Evolutionary conservation across 2,329 filamentous ascomycete genomes (phyloP).

Genomic region (Ophiostoma sp.): DNA sequence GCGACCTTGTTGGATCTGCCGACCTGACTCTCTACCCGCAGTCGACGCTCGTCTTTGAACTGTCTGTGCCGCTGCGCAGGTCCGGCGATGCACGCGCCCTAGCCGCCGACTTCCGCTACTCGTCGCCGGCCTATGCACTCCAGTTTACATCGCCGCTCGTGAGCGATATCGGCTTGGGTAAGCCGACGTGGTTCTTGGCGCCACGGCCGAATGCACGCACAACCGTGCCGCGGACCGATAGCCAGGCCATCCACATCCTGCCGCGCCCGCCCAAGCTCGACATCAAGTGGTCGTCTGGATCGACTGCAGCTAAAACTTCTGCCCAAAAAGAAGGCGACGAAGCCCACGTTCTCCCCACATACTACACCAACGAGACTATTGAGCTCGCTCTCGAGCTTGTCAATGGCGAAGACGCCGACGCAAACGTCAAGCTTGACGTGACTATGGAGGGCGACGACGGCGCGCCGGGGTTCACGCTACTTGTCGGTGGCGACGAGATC

Average conservation of each 20-base stretch:
- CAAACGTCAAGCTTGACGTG: constrained; percentile 65
- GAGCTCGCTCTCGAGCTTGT: constrained; percentile 62
- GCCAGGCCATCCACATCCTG: constrained; percentile 62
- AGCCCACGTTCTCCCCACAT: constrained; percentile 34
- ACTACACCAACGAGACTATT: constrained; percentile 79
- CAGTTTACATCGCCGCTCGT: constrained; percentile 57
- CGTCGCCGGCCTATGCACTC: constrained; percentile 61
- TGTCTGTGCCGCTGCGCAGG: constrained; percentile 71
- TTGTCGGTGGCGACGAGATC: constrained; percentile 27
- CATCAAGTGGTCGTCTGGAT: constrained; percentile 43
- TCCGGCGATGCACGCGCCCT: constrained; percentile 68
- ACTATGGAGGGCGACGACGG: constrained; percentile 52
- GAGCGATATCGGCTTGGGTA: constrained; percentile 31
- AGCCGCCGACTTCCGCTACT: constrained; percentile 58
- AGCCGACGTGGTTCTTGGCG: constrained; percentile 46
- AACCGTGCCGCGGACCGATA: constrained; percentile 45
- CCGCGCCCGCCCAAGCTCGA: constrained; percentile 91
- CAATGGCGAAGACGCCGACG: constrained; percentile 79
- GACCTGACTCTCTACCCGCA: constrained; percentile 63
- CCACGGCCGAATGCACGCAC: constrained; percentile 39
- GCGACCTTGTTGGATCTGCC: constrained; percentile 33
- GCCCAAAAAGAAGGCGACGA: background rate
- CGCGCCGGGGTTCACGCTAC: constrained; percentile 42
- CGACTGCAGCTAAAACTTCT: background rate
- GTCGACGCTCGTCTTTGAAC: constrained; percentile 63